Evolutionary conservation across 2,329 filamentous ascomycete species (phyloP), one percentile per base, ranked within the genome.

Genomic region (Hypoxylon sp.): DNA sequence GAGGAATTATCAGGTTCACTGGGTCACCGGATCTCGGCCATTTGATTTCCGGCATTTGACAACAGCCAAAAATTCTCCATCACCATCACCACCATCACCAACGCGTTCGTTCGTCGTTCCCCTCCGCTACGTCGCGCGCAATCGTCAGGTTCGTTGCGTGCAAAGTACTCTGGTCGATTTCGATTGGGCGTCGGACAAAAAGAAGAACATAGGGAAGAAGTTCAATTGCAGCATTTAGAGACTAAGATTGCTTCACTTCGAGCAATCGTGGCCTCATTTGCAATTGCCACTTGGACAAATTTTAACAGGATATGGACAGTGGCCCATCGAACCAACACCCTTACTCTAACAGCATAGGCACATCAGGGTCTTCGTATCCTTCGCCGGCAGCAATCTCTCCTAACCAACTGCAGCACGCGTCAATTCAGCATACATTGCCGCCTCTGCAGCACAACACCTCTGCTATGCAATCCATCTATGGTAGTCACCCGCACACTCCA

Each of bases 401-500:
- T 78, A 84, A 86, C 69, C 85, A 86, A 75, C 79, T 85, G 53
- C 84, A 85, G 75, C 77, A 79, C 71, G 77, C 84, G 70, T 81
- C 84, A 68, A 79, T 84, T 7, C 83, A 87, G 65, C 83, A 85
- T 77, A 89, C 86, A 53, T 81, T 89, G 71, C 87, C 87, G 49
- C 86, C 87, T 72, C 79, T 89, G 48, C 82, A 83, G 75, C 83
- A 84, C 64, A 79, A 81, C 72, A 80, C 81, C 72, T 79, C 81
- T 72, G 80, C 82, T 71, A 85, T 87, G 83, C 84, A 86, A 73
- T 81, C 83, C 59, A 80, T 85, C 64, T 90, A 90, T 81, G 85
- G 85, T 65, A 88, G 81, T 75, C 86, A 89, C 78, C 85, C 86
- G 74, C 88, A 90, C 75, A 89, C 88, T 50, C 88, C 89, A 72